These are phyloP conservation scores for Vicia villosa DNA, from an alignment of 306 rosid species.

Conservation along the genomic window DNA sequence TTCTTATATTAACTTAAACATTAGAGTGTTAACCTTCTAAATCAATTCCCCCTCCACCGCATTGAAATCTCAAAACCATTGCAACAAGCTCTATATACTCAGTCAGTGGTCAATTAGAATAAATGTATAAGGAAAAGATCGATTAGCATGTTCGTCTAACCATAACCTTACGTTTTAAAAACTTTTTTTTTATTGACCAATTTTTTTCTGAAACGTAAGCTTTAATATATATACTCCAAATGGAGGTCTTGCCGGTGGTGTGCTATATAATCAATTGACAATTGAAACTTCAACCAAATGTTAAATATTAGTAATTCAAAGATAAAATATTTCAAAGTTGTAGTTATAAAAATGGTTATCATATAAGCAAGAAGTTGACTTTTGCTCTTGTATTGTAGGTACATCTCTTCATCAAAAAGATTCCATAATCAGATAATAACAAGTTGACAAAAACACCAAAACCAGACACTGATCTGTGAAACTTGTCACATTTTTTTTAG, in stretches of 20 bases:
- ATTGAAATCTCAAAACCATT: too few species aligned
- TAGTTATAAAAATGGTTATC: not conserved
- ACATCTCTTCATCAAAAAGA: not conserved
- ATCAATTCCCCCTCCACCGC: too few species aligned
- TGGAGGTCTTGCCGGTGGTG: not conserved
- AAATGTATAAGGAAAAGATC: too few species aligned
- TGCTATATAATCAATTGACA: constrained; percentile 4
- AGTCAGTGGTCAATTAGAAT: too few species aligned
- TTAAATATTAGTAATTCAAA: not conserved
- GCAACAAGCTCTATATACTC: too few species aligned
- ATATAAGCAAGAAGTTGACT: constrained; percentile 37
- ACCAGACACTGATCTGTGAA: constrained; percentile 20
- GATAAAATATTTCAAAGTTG: constrained; percentile 13
- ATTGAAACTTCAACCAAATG: not conserved
- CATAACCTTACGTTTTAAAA: not conserved
- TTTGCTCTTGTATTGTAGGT: constrained; percentile 25
- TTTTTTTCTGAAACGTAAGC: not conserved
- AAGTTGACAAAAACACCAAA: constrained; percentile 35
- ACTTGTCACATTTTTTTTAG: constrained; percentile 10
- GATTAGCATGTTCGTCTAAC: not conserved
- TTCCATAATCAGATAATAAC: constrained; percentile 1
- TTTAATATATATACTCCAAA: not conserved
- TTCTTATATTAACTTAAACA: too few species aligned
- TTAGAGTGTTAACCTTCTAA: too few species aligned
- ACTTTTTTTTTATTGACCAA: not conserved